These are phyloP conservation scores for Pelargonium cotyledonis DNA, from an alignment of 441 rosid genomes.

Conservation along the genomic window DNA sequence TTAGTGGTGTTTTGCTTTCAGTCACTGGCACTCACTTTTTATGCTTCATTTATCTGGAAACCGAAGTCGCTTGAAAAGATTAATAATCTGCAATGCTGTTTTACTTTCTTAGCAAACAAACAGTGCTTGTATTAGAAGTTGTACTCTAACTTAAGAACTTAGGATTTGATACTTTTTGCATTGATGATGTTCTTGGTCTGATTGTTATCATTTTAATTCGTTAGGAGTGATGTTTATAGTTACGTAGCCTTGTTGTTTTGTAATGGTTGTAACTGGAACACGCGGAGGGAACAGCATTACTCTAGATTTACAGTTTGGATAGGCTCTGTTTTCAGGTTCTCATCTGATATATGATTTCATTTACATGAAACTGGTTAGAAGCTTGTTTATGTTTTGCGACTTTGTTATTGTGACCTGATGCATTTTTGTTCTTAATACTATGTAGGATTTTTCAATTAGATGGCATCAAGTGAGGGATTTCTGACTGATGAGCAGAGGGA, in stretches of 20 bases:
- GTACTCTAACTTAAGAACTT: background rate
- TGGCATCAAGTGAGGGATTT: constrained; percentile 75
- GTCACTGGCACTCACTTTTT: background rate
- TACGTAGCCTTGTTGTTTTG: background rate
- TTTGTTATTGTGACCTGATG: background rate
- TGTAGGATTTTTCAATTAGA: constrained; percentile 24
- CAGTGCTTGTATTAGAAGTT: background rate
- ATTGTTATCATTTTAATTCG: background rate
- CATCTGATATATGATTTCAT: no score
- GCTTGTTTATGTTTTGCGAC: background rate
- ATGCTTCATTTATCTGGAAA: background rate
- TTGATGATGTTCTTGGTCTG: constrained; percentile 1
- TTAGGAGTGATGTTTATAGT: background rate
- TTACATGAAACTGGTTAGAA: background rate
- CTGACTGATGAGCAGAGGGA: constrained; percentile 84
- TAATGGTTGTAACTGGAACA: background rate
- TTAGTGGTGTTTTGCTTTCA: background rate
- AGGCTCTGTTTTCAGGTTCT: no score
- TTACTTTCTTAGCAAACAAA: background rate
- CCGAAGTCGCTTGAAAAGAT: background rate
- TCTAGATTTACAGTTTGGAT: no score
- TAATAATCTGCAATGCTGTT: background rate
- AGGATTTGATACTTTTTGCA: background rate
- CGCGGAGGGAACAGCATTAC: no score
- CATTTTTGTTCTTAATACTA: constrained; percentile 9